Evolutionary conservation across 2,329 filamentous ascomycete genomes (phyloP).

Genomic region (Beauveria sp.): DNA sequence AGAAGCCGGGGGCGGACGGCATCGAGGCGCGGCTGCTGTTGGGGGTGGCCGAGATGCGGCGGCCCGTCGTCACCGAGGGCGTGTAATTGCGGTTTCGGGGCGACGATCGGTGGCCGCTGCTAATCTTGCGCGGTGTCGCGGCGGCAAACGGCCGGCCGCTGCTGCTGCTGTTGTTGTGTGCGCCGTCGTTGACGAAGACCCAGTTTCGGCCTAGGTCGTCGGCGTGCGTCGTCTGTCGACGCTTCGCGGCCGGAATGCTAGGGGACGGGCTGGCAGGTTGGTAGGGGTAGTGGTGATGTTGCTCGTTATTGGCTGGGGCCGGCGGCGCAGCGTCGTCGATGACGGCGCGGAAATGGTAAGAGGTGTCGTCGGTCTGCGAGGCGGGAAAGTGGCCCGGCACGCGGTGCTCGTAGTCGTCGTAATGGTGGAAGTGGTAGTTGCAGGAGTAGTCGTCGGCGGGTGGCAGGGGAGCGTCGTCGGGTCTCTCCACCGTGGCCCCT

Average conservation of each 20-base stretch:
- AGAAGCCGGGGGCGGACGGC: constrained; percentile 19
- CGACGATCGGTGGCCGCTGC: constrained; percentile 16
- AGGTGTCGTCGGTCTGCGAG: constrained; percentile 22
- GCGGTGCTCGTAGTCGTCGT: constrained; percentile 19
- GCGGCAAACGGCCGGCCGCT: background rate
- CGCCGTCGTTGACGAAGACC: constrained; percentile 55
- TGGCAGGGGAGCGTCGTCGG: constrained; percentile 16
- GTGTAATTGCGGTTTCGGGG: constrained; percentile 26
- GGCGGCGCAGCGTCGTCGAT: background rate
- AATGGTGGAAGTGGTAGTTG: constrained; percentile 15
- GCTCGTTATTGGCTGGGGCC: constrained; percentile 19
- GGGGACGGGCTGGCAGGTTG: constrained; percentile 24
- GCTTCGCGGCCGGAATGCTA: constrained; percentile 43
- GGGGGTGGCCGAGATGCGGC: constrained; percentile 36
- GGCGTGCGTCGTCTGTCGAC: constrained; percentile 43
- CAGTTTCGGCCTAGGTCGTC: constrained; percentile 60
- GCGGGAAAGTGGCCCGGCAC: constrained; percentile 25
- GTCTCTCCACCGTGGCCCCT: constrained; percentile 14
- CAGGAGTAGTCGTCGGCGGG: constrained; percentile 11
- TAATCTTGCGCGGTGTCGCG: background rate
- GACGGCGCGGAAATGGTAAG: background rate
- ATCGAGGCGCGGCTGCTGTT: constrained; percentile 15
- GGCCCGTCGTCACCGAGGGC: constrained; percentile 26
- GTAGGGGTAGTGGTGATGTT: constrained; percentile 12
- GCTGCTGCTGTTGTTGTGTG: constrained; percentile 8